These are phyloP conservation scores for Bidens hawaiensis DNA, from an alignment of 140 eudicot species.

Conservation along the genomic window DNA sequence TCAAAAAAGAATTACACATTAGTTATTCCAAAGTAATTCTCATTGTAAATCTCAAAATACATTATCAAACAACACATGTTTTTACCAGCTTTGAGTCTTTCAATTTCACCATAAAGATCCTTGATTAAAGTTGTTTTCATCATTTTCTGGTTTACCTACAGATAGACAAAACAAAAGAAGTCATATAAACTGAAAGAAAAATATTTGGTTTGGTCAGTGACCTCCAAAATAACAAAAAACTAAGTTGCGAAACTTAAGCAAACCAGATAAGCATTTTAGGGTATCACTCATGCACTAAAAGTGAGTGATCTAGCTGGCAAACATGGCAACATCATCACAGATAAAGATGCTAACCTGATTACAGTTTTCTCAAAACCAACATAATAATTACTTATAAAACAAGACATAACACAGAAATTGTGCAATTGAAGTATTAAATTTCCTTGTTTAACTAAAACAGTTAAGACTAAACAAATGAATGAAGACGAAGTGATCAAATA, in stretches of 20 bases:
- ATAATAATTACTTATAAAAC: neutral
- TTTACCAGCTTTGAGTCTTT: conserved; percentile 94
- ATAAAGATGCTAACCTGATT: neutral
- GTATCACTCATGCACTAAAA: neutral
- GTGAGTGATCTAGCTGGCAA: neutral
- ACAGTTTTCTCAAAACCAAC: neutral
- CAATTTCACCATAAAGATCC: conserved; percentile 99
- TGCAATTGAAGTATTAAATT: neutral
- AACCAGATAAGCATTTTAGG: neutral
- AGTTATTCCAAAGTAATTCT: neutral
- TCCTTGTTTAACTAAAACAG: neutral
- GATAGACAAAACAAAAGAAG: neutral
- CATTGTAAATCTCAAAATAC: neutral
- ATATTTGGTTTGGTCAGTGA: neutral
- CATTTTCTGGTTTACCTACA: conserved; percentile 96
- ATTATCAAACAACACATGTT: neutral
- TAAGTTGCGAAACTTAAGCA: neutral
- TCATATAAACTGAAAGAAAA: neutral
- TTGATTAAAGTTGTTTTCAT: conserved; percentile 96
- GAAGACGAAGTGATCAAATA: neutral
- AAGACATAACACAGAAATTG: neutral
- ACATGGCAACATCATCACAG: neutral
- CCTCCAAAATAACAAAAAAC: neutral
- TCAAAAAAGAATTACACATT: neutral
- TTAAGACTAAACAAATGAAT: neutral